These are phyloP conservation scores for Dioszegia hungarica DNA, from an alignment of 768 basidiomycete genomes.

Conservation along the genomic window DNA sequence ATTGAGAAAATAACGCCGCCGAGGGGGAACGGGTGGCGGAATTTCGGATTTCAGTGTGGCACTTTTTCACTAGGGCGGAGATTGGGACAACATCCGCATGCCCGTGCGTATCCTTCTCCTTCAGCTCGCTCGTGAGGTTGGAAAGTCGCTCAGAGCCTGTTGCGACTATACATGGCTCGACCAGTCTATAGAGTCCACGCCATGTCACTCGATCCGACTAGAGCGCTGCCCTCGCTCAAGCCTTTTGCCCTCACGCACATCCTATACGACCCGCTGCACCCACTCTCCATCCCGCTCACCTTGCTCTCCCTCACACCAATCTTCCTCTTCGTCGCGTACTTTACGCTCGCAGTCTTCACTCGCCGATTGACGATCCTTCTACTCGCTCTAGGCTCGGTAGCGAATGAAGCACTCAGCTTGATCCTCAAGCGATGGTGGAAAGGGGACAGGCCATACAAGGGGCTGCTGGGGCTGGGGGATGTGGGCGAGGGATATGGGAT, in stretches of 20 bases:
- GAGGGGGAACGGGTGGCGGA: not conserved
- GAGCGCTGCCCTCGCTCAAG: conserved; percentile 23
- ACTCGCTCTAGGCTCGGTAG: conserved; percentile 33
- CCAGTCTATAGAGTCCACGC: too few relatives aligned
- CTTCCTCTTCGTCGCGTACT: conserved; percentile 47
- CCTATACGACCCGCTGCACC: conserved; percentile 41
- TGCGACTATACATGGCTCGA: too few relatives aligned
- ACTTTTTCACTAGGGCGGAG: not conserved
- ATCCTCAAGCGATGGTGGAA: conserved; percentile 32
- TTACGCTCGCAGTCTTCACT: conserved; percentile 41
- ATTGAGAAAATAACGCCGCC: conserved; percentile 16
- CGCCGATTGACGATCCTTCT: conserved; percentile 35
- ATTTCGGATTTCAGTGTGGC: not conserved
- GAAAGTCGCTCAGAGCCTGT: too few relatives aligned
- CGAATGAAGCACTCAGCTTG: conserved; percentile 39
- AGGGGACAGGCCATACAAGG: conserved; percentile 36
- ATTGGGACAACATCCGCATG: not conserved
- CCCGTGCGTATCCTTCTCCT: too few relatives aligned
- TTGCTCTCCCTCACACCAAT: conserved; percentile 44
- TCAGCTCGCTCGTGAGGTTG: too few relatives aligned
- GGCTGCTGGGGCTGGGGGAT: conserved; percentile 20
- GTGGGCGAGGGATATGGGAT: conserved; percentile 46
- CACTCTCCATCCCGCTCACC: conserved; percentile 41
- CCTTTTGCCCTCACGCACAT: conserved; percentile 37
- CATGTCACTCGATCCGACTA: not conserved